Base-by-base conservation (phyloP, 2,329 filamentous ascomycete species). In the Aplosporella prunicola region DNA sequence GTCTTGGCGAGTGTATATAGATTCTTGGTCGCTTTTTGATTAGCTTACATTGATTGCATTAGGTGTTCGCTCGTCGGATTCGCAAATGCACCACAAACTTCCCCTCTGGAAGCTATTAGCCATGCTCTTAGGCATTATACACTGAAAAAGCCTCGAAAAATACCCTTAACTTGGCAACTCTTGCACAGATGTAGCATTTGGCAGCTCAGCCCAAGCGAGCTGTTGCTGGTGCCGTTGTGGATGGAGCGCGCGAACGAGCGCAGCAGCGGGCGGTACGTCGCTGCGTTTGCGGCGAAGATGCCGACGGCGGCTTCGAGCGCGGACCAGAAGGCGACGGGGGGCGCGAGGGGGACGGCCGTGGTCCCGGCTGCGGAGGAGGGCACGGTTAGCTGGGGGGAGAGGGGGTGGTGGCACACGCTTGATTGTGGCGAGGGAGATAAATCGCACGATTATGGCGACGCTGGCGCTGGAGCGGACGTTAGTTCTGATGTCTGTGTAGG, bases 361-460 rank as follows among this genome's bases (percentile, higher is more conserved):
- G 26, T 38, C 16, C 27, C 18, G 20, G 27, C 26, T 28, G 26
- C n/a, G n/a, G n/a, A n/a, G n/a, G n/a, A n/a, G n/a, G 14, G 26
- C 8, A 8, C 13, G 8, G 26, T 28, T 15, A 28, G 26, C 14
- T 9, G 10, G 10, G 14, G 26, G 26, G 8, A n/a, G 10, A 28
- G 26, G 2, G 14, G 26, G 10, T 8, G 26, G 26, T 2, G 13
- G 14, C 26, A 14, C 14, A 28, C 26, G 17, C n/a, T 18, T 26
- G 27, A 38, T 38, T 28, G 35, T 38, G 16, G 30, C 26, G 14
- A 38, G 23, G 8, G 35, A 27, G 29, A 38, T 27, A 28, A 38
- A 32, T 14, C 35, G 27, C 20, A 38, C 14, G 27, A 38, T 27
- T 14, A 38, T 38, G 16, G 27, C 35, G 11, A 31, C 22, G 29